These are phyloP conservation scores for Serendipita vermifera DNA, from an alignment of 768 basidiomycete species.

Conservation along the genomic window DNA sequence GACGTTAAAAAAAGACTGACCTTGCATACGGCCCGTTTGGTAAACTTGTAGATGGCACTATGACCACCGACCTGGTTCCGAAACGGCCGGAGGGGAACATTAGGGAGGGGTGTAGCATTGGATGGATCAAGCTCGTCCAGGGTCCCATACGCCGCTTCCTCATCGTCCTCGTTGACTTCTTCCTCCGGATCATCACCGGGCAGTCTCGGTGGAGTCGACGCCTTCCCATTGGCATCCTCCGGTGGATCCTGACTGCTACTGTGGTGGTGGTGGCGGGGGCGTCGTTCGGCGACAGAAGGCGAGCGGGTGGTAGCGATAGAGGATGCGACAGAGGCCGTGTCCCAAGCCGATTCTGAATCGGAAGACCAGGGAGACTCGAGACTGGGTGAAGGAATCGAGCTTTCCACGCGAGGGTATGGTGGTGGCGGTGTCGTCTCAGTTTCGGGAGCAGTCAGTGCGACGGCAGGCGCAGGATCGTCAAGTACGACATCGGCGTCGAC, in stretches of 20 bases:
- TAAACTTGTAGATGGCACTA: conserved; percentile 94
- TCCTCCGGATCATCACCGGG: neutral
- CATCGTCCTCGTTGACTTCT: conserved; percentile 24
- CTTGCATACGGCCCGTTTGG: conserved; percentile 96
- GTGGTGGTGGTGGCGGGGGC: neutral
- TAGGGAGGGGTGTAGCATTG: conserved; percentile 43
- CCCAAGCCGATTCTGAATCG: conserved; percentile 15
- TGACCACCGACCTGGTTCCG: conserved; percentile 98
- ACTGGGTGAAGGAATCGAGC: conserved; percentile 9
- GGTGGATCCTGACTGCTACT: neutral
- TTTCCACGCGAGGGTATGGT: neutral
- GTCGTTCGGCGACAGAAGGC: neutral
- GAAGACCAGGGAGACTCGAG: conserved; percentile 11
- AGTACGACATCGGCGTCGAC: neutral
- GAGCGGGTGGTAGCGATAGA: conserved; percentile 5
- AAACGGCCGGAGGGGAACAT: conserved; percentile 89
- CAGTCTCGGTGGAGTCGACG: neutral
- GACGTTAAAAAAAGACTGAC: conserved; percentile 33
- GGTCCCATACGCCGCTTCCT: conserved; percentile 29
- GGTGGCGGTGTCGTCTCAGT: neutral
- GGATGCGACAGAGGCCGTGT: conserved; percentile 13
- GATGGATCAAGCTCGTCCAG: neutral
- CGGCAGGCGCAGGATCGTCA: neutral
- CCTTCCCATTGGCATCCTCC: neutral
- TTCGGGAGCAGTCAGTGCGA: neutral